Evolutionary conservation across 1,284 basidiomycete genomes (phyloP), one percentile per base, ranked within the genome.

Genomic region (Volvariella surrecta): DNA sequence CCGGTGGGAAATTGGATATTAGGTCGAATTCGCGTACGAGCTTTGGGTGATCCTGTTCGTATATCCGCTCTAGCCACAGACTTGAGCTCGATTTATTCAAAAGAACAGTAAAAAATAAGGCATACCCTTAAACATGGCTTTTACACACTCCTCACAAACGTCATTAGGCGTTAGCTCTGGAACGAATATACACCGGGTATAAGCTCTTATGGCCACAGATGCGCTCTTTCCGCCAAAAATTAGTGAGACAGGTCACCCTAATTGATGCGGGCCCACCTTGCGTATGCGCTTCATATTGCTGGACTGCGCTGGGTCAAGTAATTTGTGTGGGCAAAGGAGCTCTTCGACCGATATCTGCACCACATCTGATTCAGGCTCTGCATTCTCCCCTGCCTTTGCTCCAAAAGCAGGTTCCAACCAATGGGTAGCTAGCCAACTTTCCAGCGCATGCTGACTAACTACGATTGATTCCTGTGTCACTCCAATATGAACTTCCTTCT

Each of bases 251-350:
- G 31, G 44, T 34, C 13, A n/a, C 16, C 10, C 10, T 10, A 19
- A 37, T n/a, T 48, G 40, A 35, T 44, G 31, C 47, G 13, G 3
- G 57, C 64, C 41, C 38, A 80, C 78, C 54, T 60, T 52, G 31
- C 58, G 62, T 31, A 90, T 70, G 43, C 78, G 71, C 55, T 89
- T 89, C 74, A 89, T 81, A 48, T 73, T 62, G 39, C 54, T 54
- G 1, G 71, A 68, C 53, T 74, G 77, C 17, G 54, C 53, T 9
- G 82, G 82, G 58, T 82, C 67, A 16, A 87, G 63, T 21, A 51
- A 56, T 11, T 68, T 71, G 55, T 89, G 87, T 20, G 52, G 53
- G 49, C 86, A 89, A 10, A 76, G 48, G 28, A 87, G 69, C 34
- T 74, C 70, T 28, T 63, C 54, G 38, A 58, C 51, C 6, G 54